Evolutionary conservation across 192 early-diverging fungal species (phyloP), one percentile per base, ranked within the genome.

Genomic region (Backusella circina): DNA sequence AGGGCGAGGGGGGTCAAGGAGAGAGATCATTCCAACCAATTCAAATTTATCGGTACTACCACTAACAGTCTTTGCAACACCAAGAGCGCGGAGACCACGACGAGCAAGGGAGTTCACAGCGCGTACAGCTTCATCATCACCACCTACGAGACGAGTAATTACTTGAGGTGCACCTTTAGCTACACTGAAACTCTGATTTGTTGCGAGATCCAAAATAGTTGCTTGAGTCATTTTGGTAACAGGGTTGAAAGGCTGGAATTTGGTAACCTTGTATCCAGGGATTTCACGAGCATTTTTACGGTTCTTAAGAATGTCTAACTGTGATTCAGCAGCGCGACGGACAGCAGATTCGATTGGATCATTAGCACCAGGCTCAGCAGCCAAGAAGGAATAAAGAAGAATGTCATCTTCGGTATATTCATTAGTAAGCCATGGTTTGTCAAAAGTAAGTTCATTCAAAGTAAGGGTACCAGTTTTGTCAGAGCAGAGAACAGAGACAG

Each of bases 171-270:
- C 95, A 70, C 95, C 95, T 84, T 96, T 96, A 80, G 94, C 91
- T 32, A 88, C 88, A 72, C 90, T 87, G 85, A 96, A 95, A 28
- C 69, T 37, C 66, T 94, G 91, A 31, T 95, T 90, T 35, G 89
- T 87, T 9, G 93, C 90, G 44, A 95, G 83, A 81, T 97, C 88
- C 54, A 87, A 84, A 71, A 97, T 91, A 7, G 92, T 97, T 37
- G 94, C 95, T 78, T 93, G 91, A 32, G 95, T 97, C 88, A 95
- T 91, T 85, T 97, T 99, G 69, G 93, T 92, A 9, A 86, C 87
- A 23, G 97, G 95, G 83, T 96, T 96, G 90, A 98, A 98, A 13
- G 96, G 97, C 66, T 94, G 85, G 88, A 97, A 98, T 26, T 86
- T 87, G 36, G 90, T 94, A 32, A 96, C 93, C 82, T 96, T 96